phyloP scores from a whole-genome alignment of 345 rosid species.

The Crucihimalaya himalaica region DNA sequence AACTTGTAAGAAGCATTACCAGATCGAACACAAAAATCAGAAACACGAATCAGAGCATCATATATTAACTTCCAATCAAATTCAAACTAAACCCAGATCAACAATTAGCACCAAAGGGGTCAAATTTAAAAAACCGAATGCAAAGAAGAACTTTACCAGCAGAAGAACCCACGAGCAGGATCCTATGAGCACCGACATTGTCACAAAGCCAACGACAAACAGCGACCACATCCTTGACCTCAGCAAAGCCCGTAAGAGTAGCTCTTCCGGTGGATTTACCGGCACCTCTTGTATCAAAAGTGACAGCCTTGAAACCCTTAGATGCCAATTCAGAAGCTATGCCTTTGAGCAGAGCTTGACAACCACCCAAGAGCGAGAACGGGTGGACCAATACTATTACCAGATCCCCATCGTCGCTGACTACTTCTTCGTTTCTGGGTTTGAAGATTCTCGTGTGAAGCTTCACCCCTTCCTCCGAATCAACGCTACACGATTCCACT shows the following conservation, averaged over 20 bases:
- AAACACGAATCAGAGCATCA: not conserved
- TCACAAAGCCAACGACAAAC: conserved; percentile 76
- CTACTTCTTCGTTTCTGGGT: conserved; percentile 47
- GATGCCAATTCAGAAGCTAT: conserved; percentile 67
- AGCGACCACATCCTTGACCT: conserved; percentile 80
- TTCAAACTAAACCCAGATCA: conserved; percentile 6
- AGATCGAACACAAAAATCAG: not conserved
- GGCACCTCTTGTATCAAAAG: conserved; percentile 94
- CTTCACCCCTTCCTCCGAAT: conserved; percentile 54
- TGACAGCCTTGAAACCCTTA: conserved; percentile 64
- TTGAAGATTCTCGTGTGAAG: conserved; percentile 64
- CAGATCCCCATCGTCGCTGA: conserved; percentile 24
- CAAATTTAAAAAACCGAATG: not conserved
- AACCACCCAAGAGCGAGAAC: conserved; percentile 81
- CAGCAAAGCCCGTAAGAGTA: conserved; percentile 82
- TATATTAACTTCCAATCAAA: not conserved
- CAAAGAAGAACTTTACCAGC: conserved; percentile 54
- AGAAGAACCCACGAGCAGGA: conserved; percentile 87
- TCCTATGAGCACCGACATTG: conserved; percentile 54
- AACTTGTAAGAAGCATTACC: not conserved
- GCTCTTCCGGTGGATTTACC: conserved; percentile 83
- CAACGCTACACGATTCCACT: conserved; percentile 56
- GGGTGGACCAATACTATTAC: conserved; percentile 88
- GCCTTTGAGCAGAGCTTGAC: conserved; percentile 72
- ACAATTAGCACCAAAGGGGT: not conserved